Conservation (phyloP, 73 alveolate genomes). For the Paramecium primaurelia region DNA sequence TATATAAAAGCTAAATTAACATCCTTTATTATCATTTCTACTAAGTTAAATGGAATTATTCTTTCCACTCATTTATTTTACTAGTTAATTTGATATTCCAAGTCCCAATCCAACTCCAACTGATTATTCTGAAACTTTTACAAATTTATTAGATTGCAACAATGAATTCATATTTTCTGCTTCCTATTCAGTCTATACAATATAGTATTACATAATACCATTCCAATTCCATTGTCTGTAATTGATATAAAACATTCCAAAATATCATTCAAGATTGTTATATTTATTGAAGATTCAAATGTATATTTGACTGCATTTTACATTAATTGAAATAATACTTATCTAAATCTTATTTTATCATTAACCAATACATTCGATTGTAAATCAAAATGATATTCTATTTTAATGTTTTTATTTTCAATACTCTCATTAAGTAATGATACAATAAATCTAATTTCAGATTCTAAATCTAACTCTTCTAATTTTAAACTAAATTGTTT, state of each 20-base stretch:
- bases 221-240: slow-evolving; percentile 27
- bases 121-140: neutral
- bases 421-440: neutral
- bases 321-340: neutral
- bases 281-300: neutral
- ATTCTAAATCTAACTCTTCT: neutral
- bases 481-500: neutral
- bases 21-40: neutral
- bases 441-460: neutral
- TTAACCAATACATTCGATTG: neutral
- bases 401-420: neutral
- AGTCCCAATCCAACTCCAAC: slow-evolving; percentile 25
- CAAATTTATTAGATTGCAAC: neutral
- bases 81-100: slow-evolving; percentile 24
- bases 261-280: neutral
- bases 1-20: neutral
- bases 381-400: neutral
- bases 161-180: neutral
- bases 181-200: neutral
- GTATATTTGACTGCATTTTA: slow-evolving; percentile 4
- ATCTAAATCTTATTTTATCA: slow-evolving; percentile 27
- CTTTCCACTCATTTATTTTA: neutral
- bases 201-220: neutral
- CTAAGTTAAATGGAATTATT: neutral
- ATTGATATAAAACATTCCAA: neutral